These are phyloP conservation scores for Bolboschoenoplectus hybrid DNA, from an alignment of 202 grass and related monocot species.

Conservation along the genomic window DNA sequence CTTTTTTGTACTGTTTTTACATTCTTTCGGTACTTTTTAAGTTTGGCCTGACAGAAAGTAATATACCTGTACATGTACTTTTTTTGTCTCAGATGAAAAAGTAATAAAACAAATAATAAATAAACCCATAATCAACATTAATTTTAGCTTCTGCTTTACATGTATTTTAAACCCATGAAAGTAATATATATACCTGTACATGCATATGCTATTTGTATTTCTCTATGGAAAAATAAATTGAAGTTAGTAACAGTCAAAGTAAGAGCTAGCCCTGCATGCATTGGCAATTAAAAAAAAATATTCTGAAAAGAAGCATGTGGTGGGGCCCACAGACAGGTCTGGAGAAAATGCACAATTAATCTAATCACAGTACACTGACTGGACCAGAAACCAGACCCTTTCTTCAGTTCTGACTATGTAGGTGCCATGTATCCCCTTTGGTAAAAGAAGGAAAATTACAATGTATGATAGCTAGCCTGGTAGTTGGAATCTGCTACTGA, in stretches of 20 bases:
- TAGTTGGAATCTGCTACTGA: not conserved
- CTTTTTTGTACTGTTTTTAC: not conserved
- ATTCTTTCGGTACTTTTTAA: not conserved
- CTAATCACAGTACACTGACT: not conserved
- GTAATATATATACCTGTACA: not conserved
- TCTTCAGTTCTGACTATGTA: conserved; percentile 14
- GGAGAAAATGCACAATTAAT: not conserved
- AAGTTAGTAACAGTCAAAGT: not conserved
- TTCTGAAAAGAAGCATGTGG: conserved; percentile 15
- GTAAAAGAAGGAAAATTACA: not conserved
- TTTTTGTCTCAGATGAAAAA: no score
- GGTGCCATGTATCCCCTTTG: not conserved
- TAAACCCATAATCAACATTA: no score
- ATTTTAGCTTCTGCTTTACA: no score
- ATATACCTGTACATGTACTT: no score
- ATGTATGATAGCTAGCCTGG: conserved; percentile 14
- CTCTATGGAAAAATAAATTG: not conserved
- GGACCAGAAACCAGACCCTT: not conserved
- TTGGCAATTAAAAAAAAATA: not conserved
- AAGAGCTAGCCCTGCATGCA: not conserved
- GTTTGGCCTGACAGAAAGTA: no score
- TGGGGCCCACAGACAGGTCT: conserved; percentile 4
- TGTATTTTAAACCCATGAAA: no score
- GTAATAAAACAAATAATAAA: no score
- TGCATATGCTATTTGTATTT: not conserved